Evolutionary conservation across 208 protist species (phyloP), one percentile per base, ranked within the genome.

Genomic region (Lotmaria passim): DNA sequence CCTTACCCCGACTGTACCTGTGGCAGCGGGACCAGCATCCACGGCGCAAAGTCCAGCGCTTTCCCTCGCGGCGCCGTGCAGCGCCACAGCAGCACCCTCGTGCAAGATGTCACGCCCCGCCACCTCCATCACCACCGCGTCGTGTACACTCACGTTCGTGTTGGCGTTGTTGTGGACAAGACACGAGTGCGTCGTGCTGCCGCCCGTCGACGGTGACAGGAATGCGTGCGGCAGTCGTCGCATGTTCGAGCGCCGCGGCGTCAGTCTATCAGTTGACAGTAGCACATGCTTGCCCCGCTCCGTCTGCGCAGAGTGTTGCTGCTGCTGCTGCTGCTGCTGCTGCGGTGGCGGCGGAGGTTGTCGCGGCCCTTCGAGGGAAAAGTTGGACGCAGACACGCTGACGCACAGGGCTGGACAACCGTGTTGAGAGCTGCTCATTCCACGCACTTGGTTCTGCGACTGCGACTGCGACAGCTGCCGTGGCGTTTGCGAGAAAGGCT

Each of bases 351-450:
- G n/a, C n/a, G n/a, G n/a, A n/a, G n/a, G n/a, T n/a, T n/a, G n/a
- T n/a, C n/a, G n/a, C n/a, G n/a, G n/a, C n/a, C n/a, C 11, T 6
- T 67, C 68, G 21, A 55, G 17, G 8, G 48, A 7, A 28, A 46
- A 43, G 26, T 33, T 61, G 17, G 59, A 56, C 0, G 39, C 31
- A 3, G 68, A 60, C 12, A 39, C 51, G 39, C 59, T 67, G 39
- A 30, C 15, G 14, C 51, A 48, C 47, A 66, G 24, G 2, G 36
- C 21, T 21, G 33, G 55, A 19, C 2, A 15, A 19, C 19, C 39
- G 39, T 61, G 46, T 41, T 26, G 56, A 11, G 41, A 59, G 47
- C 26, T 51, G 51, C 50, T 53, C 44, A 59, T 44, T 26, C 63
- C 55, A 38, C 43, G 63, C 44, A 53, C 36, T 17, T 43, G 31